Evolutionary conservation across 2,329 filamentous ascomycete species (phyloP), one percentile per base, ranked within the genome.

Genomic region (Sclerotinia nivalis): DNA sequence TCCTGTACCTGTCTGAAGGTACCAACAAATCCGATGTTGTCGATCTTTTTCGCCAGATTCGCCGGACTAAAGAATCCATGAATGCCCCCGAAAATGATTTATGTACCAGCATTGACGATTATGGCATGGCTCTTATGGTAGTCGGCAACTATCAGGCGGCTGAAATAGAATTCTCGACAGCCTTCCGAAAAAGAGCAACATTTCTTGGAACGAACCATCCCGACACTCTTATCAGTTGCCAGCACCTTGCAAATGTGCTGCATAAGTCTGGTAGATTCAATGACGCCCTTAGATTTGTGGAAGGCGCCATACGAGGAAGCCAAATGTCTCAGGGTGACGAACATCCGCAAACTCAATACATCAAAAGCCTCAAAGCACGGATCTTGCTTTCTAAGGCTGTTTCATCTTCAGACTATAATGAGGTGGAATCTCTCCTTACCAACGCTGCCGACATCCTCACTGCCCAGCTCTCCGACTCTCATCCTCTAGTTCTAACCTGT

Each of bases 311-410:
- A 47, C 69, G 67, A 25, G 74, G 74, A 8, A 73, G 73, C 59
- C 72, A 75, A 61, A 72, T 49, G 12, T 60, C 72, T 28, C 68
- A 74, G 15, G 74, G 73, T 9, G 31, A 59, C 10, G 66, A 76
- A 28, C 75, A 76, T 47, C 75, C 74, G 3, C 71, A 75, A 25
- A 76, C 75, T 18, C 62, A 74, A 15, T 67, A 74, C 40, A 75
- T 74, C 65, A 75, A 72, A 65, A 72, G 70, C 49, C 34, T 74
- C 22, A 74, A 75, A 59, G 74, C 73, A 40, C 68, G 65, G 34
- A 72, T 75, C 43, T 60, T 75, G 31, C 52, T 73, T 31, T 66
- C 70, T 8, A 74, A 72, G 43, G 73, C 74, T 37, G 66, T 72
- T n/a, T 71, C 73, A 2, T 52, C 61, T 1, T 58, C 67, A 3